phyloP scores from a whole-genome alignment of 805 yeast genomes.

The Suhomyces canberraensis region DNA sequence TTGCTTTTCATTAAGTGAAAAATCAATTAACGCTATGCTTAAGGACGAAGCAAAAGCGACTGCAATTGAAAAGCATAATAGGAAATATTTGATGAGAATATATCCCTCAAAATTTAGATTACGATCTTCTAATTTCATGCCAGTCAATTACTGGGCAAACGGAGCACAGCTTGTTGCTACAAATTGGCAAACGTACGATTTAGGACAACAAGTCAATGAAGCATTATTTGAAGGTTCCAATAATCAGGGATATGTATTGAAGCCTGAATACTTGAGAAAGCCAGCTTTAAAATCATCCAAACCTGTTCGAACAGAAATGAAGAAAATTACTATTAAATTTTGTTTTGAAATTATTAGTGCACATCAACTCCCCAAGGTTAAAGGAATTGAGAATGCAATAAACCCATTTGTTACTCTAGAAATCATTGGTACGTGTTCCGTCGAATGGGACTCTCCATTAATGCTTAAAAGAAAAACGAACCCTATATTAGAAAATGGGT shows the following conservation, averaged over 20 bases:
- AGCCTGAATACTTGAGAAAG: constrained; percentile 53
- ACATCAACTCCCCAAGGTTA: constrained; percentile 77
- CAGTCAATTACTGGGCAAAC: constrained; percentile 72
- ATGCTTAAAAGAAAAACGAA: constrained; percentile 12
- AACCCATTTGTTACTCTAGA: constrained; percentile 67
- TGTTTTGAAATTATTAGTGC: constrained; percentile 61
- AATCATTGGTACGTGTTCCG: constrained; percentile 43
- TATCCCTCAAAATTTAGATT: constrained; percentile 82
- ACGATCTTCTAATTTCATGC: constrained; percentile 77
- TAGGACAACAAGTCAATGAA: constrained; percentile 84
- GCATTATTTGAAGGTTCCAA: constrained; percentile 67
- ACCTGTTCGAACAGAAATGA: background rate
- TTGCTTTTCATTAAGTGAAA: constrained; percentile 84
- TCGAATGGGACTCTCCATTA: constrained; percentile 21
- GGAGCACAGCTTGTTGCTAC: constrained; percentile 96
- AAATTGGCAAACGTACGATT: constrained; percentile 91
- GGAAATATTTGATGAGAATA: constrained; percentile 70
- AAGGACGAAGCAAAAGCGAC: constrained; percentile 55
- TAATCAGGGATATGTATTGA: constrained; percentile 72
- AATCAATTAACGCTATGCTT: constrained; percentile 57
- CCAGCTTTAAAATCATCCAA: constrained; percentile 25
- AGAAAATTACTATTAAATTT: constrained; percentile 12
- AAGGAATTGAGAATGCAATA: constrained; percentile 44
- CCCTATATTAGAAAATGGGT: constrained; percentile 65
- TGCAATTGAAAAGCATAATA: constrained; percentile 73